phyloP scores from a whole-genome alignment of 345 rosid genomes.

The Hibiscus tridactylites region DNA sequence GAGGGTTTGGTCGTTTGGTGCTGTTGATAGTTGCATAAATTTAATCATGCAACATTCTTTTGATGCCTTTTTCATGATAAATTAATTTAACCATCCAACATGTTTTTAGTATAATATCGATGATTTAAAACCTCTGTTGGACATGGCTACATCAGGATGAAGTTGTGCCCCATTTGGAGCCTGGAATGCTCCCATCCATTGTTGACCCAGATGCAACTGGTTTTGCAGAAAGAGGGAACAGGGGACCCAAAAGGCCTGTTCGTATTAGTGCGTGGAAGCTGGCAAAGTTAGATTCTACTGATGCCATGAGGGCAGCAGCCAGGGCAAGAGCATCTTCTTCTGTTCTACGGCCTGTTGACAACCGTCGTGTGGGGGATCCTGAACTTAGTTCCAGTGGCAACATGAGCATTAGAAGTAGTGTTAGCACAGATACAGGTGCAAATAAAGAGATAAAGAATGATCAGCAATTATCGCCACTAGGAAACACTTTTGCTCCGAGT shows the following conservation, averaged over 20 bases:
- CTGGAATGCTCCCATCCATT: slow-evolving; percentile 93
- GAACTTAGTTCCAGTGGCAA: slow-evolving; percentile 81
- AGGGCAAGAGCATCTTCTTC: slow-evolving; percentile 97
- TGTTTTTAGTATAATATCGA: neutral
- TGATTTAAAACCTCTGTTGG: neutral
- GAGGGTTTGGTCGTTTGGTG: neutral
- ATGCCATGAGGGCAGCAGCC: slow-evolving; percentile 87
- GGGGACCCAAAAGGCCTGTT: slow-evolving; percentile 61
- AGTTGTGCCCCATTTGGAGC: slow-evolving; percentile 91
- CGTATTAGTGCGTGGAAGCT: slow-evolving; percentile 88
- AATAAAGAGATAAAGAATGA: slow-evolving; percentile 63
- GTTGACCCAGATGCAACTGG: slow-evolving; percentile 89
- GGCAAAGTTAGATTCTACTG: slow-evolving; percentile 73
- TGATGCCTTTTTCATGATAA: neutral
- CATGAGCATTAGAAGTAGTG: slow-evolving; percentile 74
- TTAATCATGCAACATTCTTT: neutral
- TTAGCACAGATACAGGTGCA: slow-evolving; percentile 56
- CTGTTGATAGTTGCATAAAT: neutral
- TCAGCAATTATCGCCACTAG: slow-evolving; percentile 34
- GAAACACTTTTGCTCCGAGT: slow-evolving; percentile 72
- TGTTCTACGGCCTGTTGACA: slow-evolving; percentile 67
- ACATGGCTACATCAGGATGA: slow-evolving; percentile 57
- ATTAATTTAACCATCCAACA: neutral
- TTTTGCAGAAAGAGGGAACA: slow-evolving; percentile 54
- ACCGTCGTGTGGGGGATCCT: slow-evolving; percentile 43